Evolutionary conservation across 176 grass and related monocot species (phyloP).

Genomic region (Oryza rufipogon): DNA sequence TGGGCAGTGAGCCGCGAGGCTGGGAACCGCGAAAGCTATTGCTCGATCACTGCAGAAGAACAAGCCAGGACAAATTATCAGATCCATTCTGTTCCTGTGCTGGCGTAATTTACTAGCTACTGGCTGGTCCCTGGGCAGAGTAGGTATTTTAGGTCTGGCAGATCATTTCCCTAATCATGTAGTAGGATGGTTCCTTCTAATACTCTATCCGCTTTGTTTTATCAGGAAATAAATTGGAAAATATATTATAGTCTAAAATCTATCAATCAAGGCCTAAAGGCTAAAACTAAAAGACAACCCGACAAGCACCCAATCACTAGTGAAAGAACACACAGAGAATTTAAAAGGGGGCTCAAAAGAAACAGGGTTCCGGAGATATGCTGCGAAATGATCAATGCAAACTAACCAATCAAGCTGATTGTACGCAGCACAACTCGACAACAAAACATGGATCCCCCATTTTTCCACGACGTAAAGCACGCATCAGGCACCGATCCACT

Average conservation of each 20-base stretch:
- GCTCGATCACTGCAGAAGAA: not conserved
- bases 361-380: conserved; percentile 43
- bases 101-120: not conserved
- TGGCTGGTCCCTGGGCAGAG: not conserved
- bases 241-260: not conserved
- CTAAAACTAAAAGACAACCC: conserved; percentile 11
- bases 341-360: not conserved
- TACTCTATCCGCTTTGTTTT: not conserved
- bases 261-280: conserved; percentile 5
- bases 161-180: not conserved
- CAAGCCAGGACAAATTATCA: not conserved
- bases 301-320: conserved; percentile 27
- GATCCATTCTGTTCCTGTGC: conserved; percentile 3
- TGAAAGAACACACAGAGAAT: conserved; percentile 5
- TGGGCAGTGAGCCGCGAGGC: not conserved
- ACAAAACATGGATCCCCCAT: conserved; percentile 30
- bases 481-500: conserved; percentile 45
- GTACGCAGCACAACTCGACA: conserved; percentile 54
- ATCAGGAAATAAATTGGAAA: not conserved
- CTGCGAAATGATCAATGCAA: conserved; percentile 39
- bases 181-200: not conserved
- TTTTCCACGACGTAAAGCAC: conserved; percentile 50
- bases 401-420: conserved; percentile 19
- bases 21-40: not conserved
- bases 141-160: not conserved